phyloP scores from a whole-genome alignment of 371 early-diverging fungal species.

The Mortierella sp. region DNA sequence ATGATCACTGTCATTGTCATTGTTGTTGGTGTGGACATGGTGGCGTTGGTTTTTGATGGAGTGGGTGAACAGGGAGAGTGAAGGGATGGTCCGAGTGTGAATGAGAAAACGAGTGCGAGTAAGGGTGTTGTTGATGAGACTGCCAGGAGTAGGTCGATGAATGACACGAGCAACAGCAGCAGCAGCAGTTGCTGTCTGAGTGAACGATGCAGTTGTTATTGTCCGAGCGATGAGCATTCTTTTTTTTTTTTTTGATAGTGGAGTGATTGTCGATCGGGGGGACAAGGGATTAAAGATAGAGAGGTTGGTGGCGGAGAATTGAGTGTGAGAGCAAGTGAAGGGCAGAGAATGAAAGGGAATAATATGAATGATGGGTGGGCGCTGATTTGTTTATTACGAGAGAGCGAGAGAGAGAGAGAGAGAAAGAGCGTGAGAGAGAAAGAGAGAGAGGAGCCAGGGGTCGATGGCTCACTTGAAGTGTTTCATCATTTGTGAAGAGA shows the following conservation, averaged over 20 bases:
- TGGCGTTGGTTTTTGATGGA: background rate
- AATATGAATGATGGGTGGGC: no score
- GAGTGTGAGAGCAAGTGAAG: background rate
- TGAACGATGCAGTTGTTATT: background rate
- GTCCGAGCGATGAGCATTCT: background rate
- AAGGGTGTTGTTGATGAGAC: background rate
- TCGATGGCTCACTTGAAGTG: constrained; percentile 3
- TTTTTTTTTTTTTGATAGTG: background rate
- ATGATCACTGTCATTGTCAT: background rate
- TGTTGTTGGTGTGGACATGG: background rate
- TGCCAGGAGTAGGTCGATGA: background rate
- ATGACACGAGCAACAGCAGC: background rate
- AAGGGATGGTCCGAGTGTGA: no score
- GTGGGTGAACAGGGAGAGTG: background rate
- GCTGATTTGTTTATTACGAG: background rate
- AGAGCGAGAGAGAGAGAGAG: background rate
- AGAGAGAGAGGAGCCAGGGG: background rate
- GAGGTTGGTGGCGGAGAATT: constrained; percentile 6
- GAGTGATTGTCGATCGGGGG: constrained; percentile 11
- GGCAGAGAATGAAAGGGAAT: no score
- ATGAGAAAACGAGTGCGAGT: no score
- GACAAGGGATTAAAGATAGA: no score
- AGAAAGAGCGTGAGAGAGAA: background rate
- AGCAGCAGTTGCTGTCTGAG: background rate
- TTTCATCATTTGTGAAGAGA: constrained; percentile 6